phyloP scores from a whole-genome alignment of 2,329 filamentous ascomycete species.

The Diaporthe vexans region DNA sequence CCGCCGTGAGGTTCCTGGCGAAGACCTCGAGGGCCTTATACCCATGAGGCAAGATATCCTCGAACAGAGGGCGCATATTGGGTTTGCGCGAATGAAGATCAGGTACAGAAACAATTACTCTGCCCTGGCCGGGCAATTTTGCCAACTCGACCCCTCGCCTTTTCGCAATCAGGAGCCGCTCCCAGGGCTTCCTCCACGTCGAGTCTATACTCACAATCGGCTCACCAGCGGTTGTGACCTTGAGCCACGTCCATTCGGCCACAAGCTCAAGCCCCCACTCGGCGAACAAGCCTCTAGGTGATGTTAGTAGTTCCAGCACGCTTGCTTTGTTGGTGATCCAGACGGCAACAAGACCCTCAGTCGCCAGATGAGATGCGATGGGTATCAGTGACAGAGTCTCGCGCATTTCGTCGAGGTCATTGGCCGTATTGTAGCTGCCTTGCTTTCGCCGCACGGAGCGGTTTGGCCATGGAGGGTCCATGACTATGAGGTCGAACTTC shows the following conservation, averaged over 20 bases:
- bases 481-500: conserved; percentile 75
- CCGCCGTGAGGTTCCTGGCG: conserved; percentile 78
- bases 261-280: conserved; percentile 75
- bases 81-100: conserved; percentile 87
- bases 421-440: conserved; percentile 63
- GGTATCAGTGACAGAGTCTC: conserved; percentile 67
- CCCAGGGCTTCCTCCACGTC: conserved; percentile 81
- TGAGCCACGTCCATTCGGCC: conserved; percentile 85
- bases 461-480: conserved; percentile 89
- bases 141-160: conserved; percentile 47
- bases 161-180: conserved; percentile 76
- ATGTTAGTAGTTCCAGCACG: conserved; percentile 67
- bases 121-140: conserved; percentile 56
- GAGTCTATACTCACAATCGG: conserved; percentile 73
- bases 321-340: conserved; percentile 84
- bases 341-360: conserved; percentile 73
- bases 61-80: conserved; percentile 73
- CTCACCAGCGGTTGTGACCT: conserved; percentile 75
- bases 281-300: conserved; percentile 67
- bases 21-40: conserved; percentile 81
- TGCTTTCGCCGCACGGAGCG: conserved; percentile 76
- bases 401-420: conserved; percentile 61
- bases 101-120: conserved; percentile 77
- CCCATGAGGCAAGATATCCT: conserved; percentile 62
- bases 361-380: conserved; percentile 66